Base-by-base conservation (phyloP, 768 basidiomycete genomes). In the Rhodosporidiobolus odoratus region DNA sequence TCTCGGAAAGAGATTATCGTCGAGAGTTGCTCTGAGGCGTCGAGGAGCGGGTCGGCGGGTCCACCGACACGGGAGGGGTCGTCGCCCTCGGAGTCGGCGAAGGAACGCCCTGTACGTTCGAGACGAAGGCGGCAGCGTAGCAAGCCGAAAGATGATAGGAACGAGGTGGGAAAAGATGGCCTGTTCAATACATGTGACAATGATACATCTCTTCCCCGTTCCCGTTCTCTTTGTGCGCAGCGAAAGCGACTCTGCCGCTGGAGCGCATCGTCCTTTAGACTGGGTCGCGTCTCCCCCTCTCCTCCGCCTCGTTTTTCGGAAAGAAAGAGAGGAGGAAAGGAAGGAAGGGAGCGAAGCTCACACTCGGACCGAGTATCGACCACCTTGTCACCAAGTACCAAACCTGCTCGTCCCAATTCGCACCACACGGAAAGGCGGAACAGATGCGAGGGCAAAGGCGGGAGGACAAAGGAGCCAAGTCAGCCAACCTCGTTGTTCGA, bases 61-160 rank as follows among this genome's bases (percentile, higher is more conserved):
- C 92, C 93, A 82, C 96, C 96, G 76, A 99, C 96, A 89, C 96
- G 96, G 75, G 96, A 98, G 72, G 96, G 96, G 80, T 99, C 96
- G 79, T 97, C 95, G 72, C 95, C 94, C 83, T 99, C 96, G 77
- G 97, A 95, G 79, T 98, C 96, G 75, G 96, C 96, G 81, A 99
- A 99, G 71, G 96, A 98, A 90, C 97, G 82, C 71, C 68, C 77
- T 75, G 68, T n/a, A n/a, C n/a, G n/a, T 35, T 60, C 52, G 52
- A 53, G 52, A 52, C 69, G 68, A 61, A 58, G 69, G 34, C 53
- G n/a, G n/a, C n/a, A n/a, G n/a, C n/a, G n/a, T n/a, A n/a, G n/a
- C n/a, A n/a, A n/a, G n/a, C n/a, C n/a, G n/a, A n/a, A n/a, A n/a
- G n/a, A n/a, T n/a, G n/a, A n/a, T n/a, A n/a, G n/a, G n/a, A n/a